Evolutionary conservation across 495 filamentous ascomycete genomes (phyloP).

Genomic region (Podospora pseudoanserina): DNA sequence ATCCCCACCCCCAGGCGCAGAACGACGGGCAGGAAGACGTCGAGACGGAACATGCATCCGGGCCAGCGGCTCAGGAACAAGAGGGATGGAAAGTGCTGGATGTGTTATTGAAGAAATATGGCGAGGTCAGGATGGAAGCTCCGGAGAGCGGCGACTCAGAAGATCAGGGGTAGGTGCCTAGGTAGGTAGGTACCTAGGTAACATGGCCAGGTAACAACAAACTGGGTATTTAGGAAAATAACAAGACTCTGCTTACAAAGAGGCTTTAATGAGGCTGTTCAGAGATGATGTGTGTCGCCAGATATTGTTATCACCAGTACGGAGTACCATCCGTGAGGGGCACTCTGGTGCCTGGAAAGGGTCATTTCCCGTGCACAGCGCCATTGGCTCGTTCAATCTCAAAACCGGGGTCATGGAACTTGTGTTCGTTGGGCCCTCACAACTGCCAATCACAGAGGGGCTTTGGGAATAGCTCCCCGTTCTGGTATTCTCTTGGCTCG

Average conservation of each 20-base stretch:
- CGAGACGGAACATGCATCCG: not conserved
- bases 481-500: not conserved
- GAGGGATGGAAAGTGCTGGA: not conserved
- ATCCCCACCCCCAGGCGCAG: not conserved
- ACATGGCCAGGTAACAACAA: not conserved
- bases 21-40: not conserved
- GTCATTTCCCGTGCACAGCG: not conserved
- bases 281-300: not conserved
- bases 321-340: too few species aligned
- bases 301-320: not conserved
- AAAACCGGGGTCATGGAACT: not conserved
- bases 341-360: not conserved
- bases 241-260: not conserved
- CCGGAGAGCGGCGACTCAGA: not conserved
- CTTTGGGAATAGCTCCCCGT: not conserved
- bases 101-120: not conserved
- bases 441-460: not conserved
- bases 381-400: not conserved
- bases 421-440: not conserved
- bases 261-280: not conserved
- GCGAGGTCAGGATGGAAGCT: not conserved
- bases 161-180: not conserved
- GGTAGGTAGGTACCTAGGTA: too few species aligned
- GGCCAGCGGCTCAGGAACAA: not conserved
- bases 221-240: not conserved